Evolutionary conservation across 1,139 yeast genomes (phyloP).

Genomic region (Yamadazyma conglobata): DNA sequence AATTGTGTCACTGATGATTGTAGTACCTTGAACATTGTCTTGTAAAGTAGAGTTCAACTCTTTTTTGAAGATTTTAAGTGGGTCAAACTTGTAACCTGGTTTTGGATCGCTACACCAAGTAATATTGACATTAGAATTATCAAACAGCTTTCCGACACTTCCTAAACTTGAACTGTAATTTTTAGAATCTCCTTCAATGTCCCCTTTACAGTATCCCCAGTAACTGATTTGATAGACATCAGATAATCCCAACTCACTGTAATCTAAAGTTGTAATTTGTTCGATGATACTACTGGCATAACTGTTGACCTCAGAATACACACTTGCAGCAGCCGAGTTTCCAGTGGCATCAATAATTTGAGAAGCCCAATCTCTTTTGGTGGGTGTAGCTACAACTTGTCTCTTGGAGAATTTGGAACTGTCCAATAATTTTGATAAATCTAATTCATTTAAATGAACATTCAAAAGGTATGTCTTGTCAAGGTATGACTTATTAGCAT

Average conservation of each 20-base stretch:
- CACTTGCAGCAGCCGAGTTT: constrained; percentile 8
- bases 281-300: constrained; percentile 15
- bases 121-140: constrained; percentile 37
- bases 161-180: constrained; percentile 11
- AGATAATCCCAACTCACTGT: constrained; percentile 47
- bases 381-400: constrained; percentile 5
- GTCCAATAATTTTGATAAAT: constrained; percentile 30
- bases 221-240: constrained; percentile 61
- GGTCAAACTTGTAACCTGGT: constrained; percentile 50
- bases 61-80: constrained; percentile 43
- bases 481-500: constrained; percentile 31
- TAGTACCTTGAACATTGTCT: constrained; percentile 22
- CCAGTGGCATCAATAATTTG: constrained; percentile 16
- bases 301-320: constrained; percentile 4
- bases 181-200: constrained; percentile 9
- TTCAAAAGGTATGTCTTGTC: constrained; percentile 37
- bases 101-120: constrained; percentile 56
- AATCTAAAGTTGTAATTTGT: constrained; percentile 16
- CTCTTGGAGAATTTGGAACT: constrained; percentile 10
- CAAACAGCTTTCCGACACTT: constrained; percentile 15
- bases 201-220: constrained; percentile 76
- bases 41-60: constrained; percentile 35
- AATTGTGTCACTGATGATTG: constrained; percentile 20
- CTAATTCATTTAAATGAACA: constrained; percentile 33
- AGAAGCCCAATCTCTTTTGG: constrained; percentile 16